Base-by-base conservation (phyloP, 2,329 filamentous ascomycete genomes). In the Botrytis byssoidea region DNA sequence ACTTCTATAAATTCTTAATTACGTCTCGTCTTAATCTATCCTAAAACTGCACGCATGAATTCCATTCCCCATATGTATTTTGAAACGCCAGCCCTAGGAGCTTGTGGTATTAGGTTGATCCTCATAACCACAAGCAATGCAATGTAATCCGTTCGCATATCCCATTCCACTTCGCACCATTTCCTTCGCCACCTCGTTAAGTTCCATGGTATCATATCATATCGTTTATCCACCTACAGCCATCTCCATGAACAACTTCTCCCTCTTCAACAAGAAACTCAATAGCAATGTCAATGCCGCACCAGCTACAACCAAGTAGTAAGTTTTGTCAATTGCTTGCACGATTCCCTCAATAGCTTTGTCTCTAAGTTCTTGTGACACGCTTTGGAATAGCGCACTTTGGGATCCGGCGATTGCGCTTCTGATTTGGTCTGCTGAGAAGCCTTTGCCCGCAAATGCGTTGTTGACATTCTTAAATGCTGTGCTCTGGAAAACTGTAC, bases 401-500 rank as follows among this genome's bases (percentile, higher is more conserved):
- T 73, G 60, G 4, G 73, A 51, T 20, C 76, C 75, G 4, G 73
- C 69, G 59, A 81, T 76, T 4, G 80, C 79, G 8, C 73, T 74
- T 44, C 76, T 75, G 25, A 82, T 76, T 4, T 78, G 76, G 0
- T 71, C 76, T 5, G 74, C 71, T 1, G 70, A 57, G 51, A 78
- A 75, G 1, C 75, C 72, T 6, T 77, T 61, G 5, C 76, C 75
- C 3, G 66, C 72, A 7, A 82, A 67, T 7, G 77, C 73, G 10
- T 70, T 64, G 1, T 66, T 72, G 25, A 84, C 75, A 25, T 79
- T 78, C 3, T 74, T 76, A 37, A 80, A 76, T 0, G 79, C 78
- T 22, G 75, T 73, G 66, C 80, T 82, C 71, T 83, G 79, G 76
- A 83, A 84, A 10, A 83, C 79, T 0, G 77, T 74, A 29, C 80